Base-by-base conservation (phyloP, 306 rosid genomes). In the Dalbergia cultrata region DNA sequence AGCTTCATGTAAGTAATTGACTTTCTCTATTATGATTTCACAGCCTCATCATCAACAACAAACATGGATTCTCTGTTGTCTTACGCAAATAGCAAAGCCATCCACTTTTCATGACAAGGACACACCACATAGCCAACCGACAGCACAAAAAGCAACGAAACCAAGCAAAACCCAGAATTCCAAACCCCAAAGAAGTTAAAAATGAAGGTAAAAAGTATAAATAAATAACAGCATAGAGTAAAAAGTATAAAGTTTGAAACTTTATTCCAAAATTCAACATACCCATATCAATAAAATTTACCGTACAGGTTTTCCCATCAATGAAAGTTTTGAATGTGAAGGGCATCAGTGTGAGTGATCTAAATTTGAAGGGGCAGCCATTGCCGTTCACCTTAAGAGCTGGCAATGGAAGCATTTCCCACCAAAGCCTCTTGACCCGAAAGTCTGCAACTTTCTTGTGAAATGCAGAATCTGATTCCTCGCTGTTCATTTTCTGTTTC, bases 251-350 rank as follows among this genome's bases (percentile, higher is more conserved):
- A 60, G 13, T 59, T 74, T 14, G 13, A 4, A 21, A 21, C 56
- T 43, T 39, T 19, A 74, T 9, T 59, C 21, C 58, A 74, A 39
- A 72, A 41, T 59, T 44, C 31, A 58, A 59, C 78, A 58, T 58
- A 41, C n/a, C 57, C 16, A 59, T 34, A 35, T 34, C 2, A 26
- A 57, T 12, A 14, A 49, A 69, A 14, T 8, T 66, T 66, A 39
- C 45, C 31, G 17, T 14, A 14, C 18, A 4, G 71, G 70, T 64
- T 47, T 62, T 62, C 17, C 34, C 63, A 19, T 11, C 63, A 59
- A 4, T 4, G 34, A 59, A 22, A 59, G 64, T 4, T 59, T 10
- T 22, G 35, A 58, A 19, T 19, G 64, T n/a, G 64, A 59, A 22
- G 35, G 64, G 16, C 64, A 21, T 21, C 60, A n/a, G 2, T 54